Percentiles rank a stretch among this genome's conserved stretches.
phyloP scores from a whole-genome alignment of 768 basidiomycete species.

The Collybia mongolica region DNA sequence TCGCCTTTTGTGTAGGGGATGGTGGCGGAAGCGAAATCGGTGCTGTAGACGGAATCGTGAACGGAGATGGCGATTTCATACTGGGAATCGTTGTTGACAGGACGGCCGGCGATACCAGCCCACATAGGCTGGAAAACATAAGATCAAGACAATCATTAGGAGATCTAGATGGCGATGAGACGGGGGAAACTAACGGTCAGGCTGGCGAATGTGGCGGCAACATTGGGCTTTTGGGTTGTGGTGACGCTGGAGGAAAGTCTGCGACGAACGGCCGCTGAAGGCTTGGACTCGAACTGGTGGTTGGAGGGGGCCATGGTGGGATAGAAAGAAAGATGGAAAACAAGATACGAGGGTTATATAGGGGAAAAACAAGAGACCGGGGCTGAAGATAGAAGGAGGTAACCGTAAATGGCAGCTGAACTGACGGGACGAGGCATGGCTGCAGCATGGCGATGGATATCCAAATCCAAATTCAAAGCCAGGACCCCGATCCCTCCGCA shows the following conservation, averaged over 20 bases:
- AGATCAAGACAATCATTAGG: constrained; percentile 15
- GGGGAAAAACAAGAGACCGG: constrained; percentile 4
- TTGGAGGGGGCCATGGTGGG: constrained; percentile 42
- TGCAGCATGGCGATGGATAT: constrained; percentile 6
- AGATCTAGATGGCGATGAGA: constrained; percentile 16
- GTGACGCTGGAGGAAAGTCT: constrained; percentile 62
- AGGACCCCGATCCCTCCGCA: not conserved
- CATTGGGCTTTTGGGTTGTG: constrained; percentile 49
- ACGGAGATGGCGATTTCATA: constrained; percentile 77
- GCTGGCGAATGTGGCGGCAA: constrained; percentile 54
- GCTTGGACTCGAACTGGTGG: constrained; percentile 58
- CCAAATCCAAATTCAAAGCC: not conserved
- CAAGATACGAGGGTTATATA: constrained; percentile 30
- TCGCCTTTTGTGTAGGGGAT: constrained; percentile 52
- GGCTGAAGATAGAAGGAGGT: constrained; percentile 12
- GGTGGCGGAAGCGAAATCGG: constrained; percentile 65
- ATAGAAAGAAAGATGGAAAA: constrained; percentile 22
- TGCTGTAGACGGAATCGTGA: constrained; percentile 84
- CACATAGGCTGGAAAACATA: constrained; percentile 70
- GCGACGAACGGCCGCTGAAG: constrained; percentile 62
- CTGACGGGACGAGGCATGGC: constrained; percentile 7
- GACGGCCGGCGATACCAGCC: constrained; percentile 72
- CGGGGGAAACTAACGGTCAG: constrained; percentile 52
- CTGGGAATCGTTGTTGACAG: constrained; percentile 56
- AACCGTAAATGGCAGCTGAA: constrained; percentile 15